Evolutionary conservation across 164 flowering plant species (phyloP).

Genomic region (Echeveria elegans): DNA sequence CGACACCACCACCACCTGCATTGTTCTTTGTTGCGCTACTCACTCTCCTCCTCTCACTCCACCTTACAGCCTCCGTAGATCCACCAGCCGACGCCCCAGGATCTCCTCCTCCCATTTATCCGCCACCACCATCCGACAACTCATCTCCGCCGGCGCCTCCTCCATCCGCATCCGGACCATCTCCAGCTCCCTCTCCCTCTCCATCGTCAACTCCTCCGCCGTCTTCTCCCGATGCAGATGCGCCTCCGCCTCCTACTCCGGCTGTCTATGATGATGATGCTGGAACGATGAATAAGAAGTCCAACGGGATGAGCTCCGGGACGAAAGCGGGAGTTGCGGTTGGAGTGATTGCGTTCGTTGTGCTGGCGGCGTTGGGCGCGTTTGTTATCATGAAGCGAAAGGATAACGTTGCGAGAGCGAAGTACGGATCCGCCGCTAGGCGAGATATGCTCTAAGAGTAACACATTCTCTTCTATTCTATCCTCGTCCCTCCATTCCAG

Average conservation of each 20-base stretch:
- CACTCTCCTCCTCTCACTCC: background rate
- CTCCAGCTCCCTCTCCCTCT: background rate
- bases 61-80: background rate
- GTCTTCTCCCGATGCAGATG: background rate
- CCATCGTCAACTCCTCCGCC: background rate
- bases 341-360: background rate
- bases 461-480: too few relatives aligned
- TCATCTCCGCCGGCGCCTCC: background rate
- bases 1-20: background rate
- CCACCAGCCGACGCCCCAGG: background rate
- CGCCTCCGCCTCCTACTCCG: background rate
- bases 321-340: background rate
- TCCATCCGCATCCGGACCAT: background rate
- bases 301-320: background rate
- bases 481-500: too few relatives aligned
- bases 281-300: background rate
- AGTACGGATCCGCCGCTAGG: background rate
- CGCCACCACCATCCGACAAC: background rate
- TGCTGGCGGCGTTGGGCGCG: background rate
- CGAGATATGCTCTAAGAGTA: background rate
- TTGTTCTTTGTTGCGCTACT: background rate
- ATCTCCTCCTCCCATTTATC: background rate
- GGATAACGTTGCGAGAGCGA: background rate
- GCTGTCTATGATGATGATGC: background rate
- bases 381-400: background rate